Evolutionary conservation across 805 yeast genomes (phyloP), one percentile per base, ranked within the genome.

Genomic region (Brettanomyces naardenensis): DNA sequence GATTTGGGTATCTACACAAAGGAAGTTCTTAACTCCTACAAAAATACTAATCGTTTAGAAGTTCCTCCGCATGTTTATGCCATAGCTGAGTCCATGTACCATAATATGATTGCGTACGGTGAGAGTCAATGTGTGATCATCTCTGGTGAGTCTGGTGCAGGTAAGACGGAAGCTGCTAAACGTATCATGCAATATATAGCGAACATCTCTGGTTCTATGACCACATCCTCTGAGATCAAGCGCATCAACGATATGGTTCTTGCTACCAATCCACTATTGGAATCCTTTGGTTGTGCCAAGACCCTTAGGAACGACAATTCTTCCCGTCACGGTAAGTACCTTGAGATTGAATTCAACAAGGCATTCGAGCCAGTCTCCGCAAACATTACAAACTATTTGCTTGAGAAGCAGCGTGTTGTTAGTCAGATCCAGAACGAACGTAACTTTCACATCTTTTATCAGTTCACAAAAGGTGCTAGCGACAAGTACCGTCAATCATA

Each of bases 31-130:
- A 74, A 75, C 41, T 68, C 81, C 15, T 92, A 92, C 56, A 78
- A 79, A 59, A 95, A 95, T 44, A 88, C 89, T 59, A 92, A 92
- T 61, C 71, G 99, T 52, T 68, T 92, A 42, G 99, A 92, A 63
- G 95, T 84, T 21, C 95, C 97, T 14, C 99, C 99, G 3, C 99
- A 92, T 62, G 98, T 92, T 22, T 92, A 81, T 62, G 95, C 97
- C 37, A 88, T 92, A 52, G 98, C 99, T 9, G 99, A 92, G 62
- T 66, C 94, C 26, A 88, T 92, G 95, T 92, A 82, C 61, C 90
- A 92, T 64, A 85, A 90, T 59, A 73, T 92, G 79, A 89, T 89
- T 61, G 82, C 95, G 0, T 92, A 92, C 62, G 77, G 83, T 42
- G 97, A 92, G 52, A 87, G 79, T 55, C 98, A 92, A 59, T 90